Evolutionary conservation across 2,329 filamentous ascomycete species (phyloP).

Genomic region (Sordariomycetes sp.): DNA sequence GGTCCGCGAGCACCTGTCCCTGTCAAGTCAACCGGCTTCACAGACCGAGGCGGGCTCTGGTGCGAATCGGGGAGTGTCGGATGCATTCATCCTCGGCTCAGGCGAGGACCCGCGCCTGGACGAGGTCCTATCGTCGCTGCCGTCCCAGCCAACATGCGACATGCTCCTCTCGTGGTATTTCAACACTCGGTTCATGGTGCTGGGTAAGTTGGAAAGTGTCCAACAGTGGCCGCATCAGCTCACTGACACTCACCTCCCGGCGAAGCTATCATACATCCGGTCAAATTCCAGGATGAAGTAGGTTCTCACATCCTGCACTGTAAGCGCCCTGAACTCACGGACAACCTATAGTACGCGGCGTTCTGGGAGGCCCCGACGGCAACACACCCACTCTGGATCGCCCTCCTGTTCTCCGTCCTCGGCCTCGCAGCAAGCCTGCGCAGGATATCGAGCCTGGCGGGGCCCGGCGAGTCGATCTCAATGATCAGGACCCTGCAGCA

Average conservation of each 20-base stretch:
- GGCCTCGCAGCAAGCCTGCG: slow-evolving; percentile 26
- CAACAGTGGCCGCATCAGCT: neutral
- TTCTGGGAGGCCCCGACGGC: slow-evolving; percentile 31
- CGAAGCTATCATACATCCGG: slow-evolving; percentile 15
- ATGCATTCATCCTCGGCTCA: neutral
- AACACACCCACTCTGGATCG: slow-evolving; percentile 35
- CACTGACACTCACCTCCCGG: neutral
- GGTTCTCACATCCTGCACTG: neutral
- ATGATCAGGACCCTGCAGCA: slow-evolving; percentile 10
- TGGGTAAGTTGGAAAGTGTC: slow-evolving; percentile 10
- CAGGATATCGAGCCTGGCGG: slow-evolving; percentile 13
- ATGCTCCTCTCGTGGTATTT: slow-evolving; percentile 20
- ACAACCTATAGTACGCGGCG: slow-evolving; percentile 25
- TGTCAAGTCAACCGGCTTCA: slow-evolving; percentile 2
- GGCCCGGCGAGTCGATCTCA: slow-evolving; percentile 14
- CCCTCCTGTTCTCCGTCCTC: slow-evolving; percentile 37
- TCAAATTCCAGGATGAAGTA: slow-evolving; percentile 16
- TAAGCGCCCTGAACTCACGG: neutral
- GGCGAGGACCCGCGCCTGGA: slow-evolving; percentile 3
- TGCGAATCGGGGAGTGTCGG: neutral
- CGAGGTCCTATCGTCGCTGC: slow-evolving; percentile 11
- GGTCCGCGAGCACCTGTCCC: slow-evolving; percentile 17
- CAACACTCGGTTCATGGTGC: slow-evolving; percentile 12
- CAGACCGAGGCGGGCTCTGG: neutral
- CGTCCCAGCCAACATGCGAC: slow-evolving; percentile 16